Conservation (phyloP, 305 asterid genomes). For the Solanum hybrid region DNA sequence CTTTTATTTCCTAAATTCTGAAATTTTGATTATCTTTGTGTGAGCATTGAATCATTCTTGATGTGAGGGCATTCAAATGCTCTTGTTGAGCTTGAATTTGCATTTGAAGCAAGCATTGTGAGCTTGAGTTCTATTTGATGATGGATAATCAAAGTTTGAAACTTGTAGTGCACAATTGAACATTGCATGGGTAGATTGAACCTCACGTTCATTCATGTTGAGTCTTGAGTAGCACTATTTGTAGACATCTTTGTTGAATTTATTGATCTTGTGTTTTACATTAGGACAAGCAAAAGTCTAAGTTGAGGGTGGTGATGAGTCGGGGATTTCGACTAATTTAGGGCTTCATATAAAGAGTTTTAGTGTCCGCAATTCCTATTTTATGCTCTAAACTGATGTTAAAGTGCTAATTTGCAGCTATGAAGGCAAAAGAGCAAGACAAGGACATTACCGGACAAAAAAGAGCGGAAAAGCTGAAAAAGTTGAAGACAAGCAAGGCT, state of each 20-base stretch:
- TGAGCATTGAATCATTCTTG: not conserved
- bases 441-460: not conserved
- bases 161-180: not conserved
- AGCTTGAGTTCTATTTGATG: not conserved
- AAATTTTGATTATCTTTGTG: not conserved
- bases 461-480: not conserved
- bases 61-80: not conserved
- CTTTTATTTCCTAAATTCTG: not conserved
- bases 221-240: not conserved
- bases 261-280: not conserved
- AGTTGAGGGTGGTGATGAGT: not conserved
- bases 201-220: not conserved
- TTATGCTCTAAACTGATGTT: not conserved
- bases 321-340: not conserved
- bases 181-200: not conserved
- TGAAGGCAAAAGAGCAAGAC: not conserved
- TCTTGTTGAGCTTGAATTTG: not conserved
- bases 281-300: not conserved
- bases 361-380: not conserved
- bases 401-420: not conserved
- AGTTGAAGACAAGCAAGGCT: not conserved
- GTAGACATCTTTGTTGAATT: not conserved
- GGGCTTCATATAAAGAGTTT: not conserved
- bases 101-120: not conserved
- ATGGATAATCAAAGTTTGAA: not conserved